Evolutionary conservation across 768 basidiomycete species (phyloP), one percentile per base, ranked within the genome.

Genomic region (Boletus barrowsii): DNA sequence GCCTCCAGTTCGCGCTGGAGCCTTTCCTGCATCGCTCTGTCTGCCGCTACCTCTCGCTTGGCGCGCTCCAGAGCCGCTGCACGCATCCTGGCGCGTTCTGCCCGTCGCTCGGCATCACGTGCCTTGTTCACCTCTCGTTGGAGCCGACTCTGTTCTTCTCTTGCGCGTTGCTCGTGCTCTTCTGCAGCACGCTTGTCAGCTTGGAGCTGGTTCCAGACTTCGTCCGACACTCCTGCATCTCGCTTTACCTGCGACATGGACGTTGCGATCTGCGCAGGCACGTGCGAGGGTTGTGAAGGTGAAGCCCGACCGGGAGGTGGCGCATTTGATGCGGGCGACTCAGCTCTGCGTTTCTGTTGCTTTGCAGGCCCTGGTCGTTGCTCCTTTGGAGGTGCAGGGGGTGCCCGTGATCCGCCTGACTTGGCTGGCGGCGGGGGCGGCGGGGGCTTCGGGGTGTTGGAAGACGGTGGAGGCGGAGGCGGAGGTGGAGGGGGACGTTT

Each of bases 161-260:
- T 57, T 1, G 61, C 65, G 44, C 54, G 50, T 43, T 47, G 42
- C 54, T 56, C 47, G 26, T 42, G 51, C 40, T 67, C 62, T 20
- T 61, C 61, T 20, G 57, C 68, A 5, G 63, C 70, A 0, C 60
- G 67, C 42, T 66, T 69, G 49, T 66, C 70, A 7, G 68, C 70
- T 44, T 82, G 76, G 1, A 86, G 67, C 55, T 80, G 72, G 10
- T 58, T 26, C 86, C 86, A 86, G 11, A 76, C 63, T 1, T 61
- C 63, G 62, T 87, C 81, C 0, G 75, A 61, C 5, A 86, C 81
- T 0, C 79, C 85, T 18, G 73, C 43, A 63, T 86, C 85, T 22
- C 81, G 75, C 22, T 48, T 59, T 0, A 18, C 59, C 4, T 58
- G 42, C 20, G 32, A 44, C 36, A 26, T 52, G 18, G 22, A 5